Evolutionary conservation across 2,329 filamentous ascomycete genomes (phyloP), one percentile per base, ranked within the genome.

Genomic region (Chrysoporthe deuterocubensis): DNA sequence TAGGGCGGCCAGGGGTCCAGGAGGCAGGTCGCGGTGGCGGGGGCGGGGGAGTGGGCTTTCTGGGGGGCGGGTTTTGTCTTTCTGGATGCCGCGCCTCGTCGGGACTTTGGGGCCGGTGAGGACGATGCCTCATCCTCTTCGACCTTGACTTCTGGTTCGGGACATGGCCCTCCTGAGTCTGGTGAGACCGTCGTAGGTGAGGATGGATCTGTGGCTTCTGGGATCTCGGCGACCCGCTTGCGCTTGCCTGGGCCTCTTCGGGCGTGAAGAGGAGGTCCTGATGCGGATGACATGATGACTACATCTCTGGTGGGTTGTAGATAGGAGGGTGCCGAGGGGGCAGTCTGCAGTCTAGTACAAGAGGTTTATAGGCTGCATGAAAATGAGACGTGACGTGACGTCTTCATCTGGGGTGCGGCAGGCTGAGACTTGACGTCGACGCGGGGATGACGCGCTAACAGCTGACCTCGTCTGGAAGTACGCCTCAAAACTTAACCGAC

Each of bases 1-100:
- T 86, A 83, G 1, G 87, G 84, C 0, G 94, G 94, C 94, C 95
- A 97, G 61, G 54, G 54, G 44, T 81, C 80, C 40, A 82, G 79
- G 34, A 75, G 69, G 66, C 81, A 81, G 9, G 76, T 71, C n/a
- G 76, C 72, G 11, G 69, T 50, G 67, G 71, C n/a, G 61, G 61
- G 40, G 63, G 32, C 34, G 60, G 42, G 40, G 61, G 69, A 48
- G 42, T 59, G 70, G 70, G 71, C 56, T 16, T 57, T 65, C 40
- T 62, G 67, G 16, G 67, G 54, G n/a, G 44, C 61, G 52, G 70
- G 62, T 21, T 66, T 70, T 32, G 70, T 66, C 48, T 65, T 70
- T 44, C 69, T 74, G n/a, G 57, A 34, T 16, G 69, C 71, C 37
- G 69, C 56, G 37, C 48, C 34, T 5, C 67, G 67, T 18, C 58